A percentile compares a stretch with the other conserved stretches of the same genome.
phyloP scores from a whole-genome alignment of 441 rosid genomes.

The Flueggea neowawraea region DNA sequence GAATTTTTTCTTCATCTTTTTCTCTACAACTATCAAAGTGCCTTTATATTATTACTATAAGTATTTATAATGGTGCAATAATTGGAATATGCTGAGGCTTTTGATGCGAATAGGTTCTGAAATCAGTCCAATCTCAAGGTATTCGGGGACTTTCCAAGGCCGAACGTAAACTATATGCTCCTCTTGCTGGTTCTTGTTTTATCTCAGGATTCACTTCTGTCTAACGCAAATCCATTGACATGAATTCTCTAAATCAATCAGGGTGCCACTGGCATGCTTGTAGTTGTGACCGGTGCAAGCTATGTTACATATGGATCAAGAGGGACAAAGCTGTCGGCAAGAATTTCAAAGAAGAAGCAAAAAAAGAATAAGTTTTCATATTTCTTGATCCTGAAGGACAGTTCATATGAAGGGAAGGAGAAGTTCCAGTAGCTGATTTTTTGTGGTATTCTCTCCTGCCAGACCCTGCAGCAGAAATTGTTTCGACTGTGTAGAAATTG shows the following conservation, averaged over 20 bases:
- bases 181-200: slow-evolving; percentile 94
- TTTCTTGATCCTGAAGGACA: slow-evolving; percentile 93
- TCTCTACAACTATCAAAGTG: no score
- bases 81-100: no score
- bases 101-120: no score
- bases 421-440: slow-evolving; percentile 88
- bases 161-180: slow-evolving; percentile 72
- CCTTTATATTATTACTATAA: no score
- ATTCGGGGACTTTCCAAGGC: slow-evolving; percentile 80
- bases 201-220: slow-evolving; percentile 79
- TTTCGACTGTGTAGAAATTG: slow-evolving; percentile 96
- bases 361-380: slow-evolving; percentile 83
- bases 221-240: slow-evolving; percentile 59
- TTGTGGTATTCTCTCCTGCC: slow-evolving; percentile 95
- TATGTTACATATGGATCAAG: slow-evolving; percentile 79
- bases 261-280: slow-evolving; percentile 63
- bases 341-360: slow-evolving; percentile 80
- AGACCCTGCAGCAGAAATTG: slow-evolving; percentile 95
- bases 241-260: slow-evolving; percentile 43
- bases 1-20: slow-evolving; percentile 24
- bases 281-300: slow-evolving; percentile 82
- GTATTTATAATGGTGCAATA: no score
- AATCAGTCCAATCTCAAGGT: no score
- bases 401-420: slow-evolving; percentile 79
- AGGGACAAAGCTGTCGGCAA: slow-evolving; percentile 85